These are phyloP conservation scores for Trichoderma citrinoviride DNA, from an alignment of 2,329 filamentous ascomycete genomes.

Conservation along the genomic window DNA sequence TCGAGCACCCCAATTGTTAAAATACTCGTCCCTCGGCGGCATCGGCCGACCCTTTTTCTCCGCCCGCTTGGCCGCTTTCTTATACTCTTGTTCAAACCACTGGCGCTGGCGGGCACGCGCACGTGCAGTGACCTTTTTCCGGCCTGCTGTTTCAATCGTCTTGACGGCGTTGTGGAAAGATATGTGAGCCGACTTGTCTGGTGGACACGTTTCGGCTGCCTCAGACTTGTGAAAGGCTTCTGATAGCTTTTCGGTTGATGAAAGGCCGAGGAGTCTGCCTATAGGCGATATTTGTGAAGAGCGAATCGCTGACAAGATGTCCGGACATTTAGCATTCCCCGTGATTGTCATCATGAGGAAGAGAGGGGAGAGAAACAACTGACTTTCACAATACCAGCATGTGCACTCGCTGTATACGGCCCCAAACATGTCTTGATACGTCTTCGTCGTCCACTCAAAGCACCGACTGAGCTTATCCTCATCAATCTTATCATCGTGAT, in stretches of 20 bases:
- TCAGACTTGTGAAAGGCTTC: constrained; percentile 47
- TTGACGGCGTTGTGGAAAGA: constrained; percentile 68
- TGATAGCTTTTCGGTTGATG: constrained; percentile 33
- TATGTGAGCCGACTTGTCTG: constrained; percentile 64
- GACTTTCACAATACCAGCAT: constrained; percentile 78
- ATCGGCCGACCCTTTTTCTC: constrained; percentile 48
- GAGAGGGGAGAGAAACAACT: constrained; percentile 42
- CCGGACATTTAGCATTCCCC: neutral
- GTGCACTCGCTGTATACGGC: constrained; percentile 74
- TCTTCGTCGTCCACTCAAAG: constrained; percentile 71
- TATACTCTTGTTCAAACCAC: constrained; percentile 55
- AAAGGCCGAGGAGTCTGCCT: constrained; percentile 28
- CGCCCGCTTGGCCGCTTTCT: constrained; percentile 50
- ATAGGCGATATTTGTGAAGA: constrained; percentile 17
- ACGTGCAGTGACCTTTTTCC: neutral
- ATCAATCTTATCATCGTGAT: constrained; percentile 82
- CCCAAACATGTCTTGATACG: constrained; percentile 62
- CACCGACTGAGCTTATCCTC: constrained; percentile 60
- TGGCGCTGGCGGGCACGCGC: constrained; percentile 27
- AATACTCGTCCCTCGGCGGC: constrained; percentile 49
- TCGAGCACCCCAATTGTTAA: constrained; percentile 53
- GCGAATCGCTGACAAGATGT: neutral
- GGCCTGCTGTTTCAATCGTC: constrained; percentile 19
- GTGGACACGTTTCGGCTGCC: constrained; percentile 48
- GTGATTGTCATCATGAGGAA: constrained; percentile 40